These are phyloP conservation scores for Heterobasidion annosum DNA, from an alignment of 1,284 basidiomycete genomes.

Conservation along the genomic window DNA sequence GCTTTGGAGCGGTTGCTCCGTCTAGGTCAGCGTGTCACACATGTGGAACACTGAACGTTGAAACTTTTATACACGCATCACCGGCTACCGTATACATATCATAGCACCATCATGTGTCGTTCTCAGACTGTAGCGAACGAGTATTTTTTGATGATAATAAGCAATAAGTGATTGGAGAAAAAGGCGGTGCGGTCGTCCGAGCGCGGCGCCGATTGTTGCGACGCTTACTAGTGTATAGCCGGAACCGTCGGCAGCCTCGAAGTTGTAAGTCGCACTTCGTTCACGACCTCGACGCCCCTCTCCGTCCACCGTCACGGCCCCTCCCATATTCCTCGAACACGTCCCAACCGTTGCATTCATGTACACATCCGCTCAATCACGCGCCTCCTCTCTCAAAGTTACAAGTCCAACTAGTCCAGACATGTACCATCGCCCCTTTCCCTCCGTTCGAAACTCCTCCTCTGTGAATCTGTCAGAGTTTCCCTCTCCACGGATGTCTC, in stretches of 20 bases:
- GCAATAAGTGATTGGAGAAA: too few species aligned
- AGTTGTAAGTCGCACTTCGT: neutral
- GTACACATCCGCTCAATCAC: constrained; percentile 8
- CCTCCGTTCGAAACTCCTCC: constrained; percentile 28
- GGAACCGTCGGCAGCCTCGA: neutral
- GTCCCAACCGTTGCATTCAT: constrained; percentile 5
- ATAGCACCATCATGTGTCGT: too few species aligned
- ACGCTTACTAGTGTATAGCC: neutral
- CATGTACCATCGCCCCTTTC: constrained; percentile 33
- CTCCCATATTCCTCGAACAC: neutral
- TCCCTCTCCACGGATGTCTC: constrained; percentile 25
- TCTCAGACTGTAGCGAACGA: too few species aligned
- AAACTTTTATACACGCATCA: too few species aligned
- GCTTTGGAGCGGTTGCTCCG: too few species aligned
- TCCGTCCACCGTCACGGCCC: neutral
- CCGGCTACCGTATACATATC: too few species aligned
- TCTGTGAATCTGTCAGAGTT: constrained; percentile 15
- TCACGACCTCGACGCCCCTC: neutral
- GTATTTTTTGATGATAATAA: too few species aligned
- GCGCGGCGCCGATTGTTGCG: too few species aligned
- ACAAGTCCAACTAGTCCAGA: constrained; percentile 11
- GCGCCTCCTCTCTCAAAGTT: constrained; percentile 20
- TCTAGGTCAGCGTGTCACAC: too few species aligned
- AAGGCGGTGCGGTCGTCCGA: too few species aligned
- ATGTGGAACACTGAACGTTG: too few species aligned